A percentile compares a stretch with the other conserved stretches of the same genome.
phyloP scores from a whole-genome alignment of 2,329 filamentous ascomycete genomes.

The Neurospora sp. region DNA sequence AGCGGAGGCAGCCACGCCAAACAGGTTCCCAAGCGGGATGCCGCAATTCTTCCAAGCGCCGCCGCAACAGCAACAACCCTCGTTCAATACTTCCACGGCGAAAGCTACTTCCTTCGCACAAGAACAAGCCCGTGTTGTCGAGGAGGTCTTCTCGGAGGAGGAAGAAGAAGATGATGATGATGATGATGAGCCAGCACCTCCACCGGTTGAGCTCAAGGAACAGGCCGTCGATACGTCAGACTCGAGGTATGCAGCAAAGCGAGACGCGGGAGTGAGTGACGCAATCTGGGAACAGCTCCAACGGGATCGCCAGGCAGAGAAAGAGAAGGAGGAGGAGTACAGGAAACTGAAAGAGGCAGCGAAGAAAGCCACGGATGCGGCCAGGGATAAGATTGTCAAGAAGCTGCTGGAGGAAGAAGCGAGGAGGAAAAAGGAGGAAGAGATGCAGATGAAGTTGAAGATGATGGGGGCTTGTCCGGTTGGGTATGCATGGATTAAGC shows the following conservation, averaged over 20 bases:
- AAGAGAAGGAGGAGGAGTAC: constrained; percentile 28
- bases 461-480: constrained; percentile 42
- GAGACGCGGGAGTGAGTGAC: constrained; percentile 50
- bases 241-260: constrained; percentile 10
- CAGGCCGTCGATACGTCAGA: background rate
- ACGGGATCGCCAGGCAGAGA: constrained; percentile 32
- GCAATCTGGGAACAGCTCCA: constrained; percentile 52
- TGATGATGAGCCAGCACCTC: constrained; percentile 8
- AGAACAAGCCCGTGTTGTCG: background rate
- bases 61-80: background rate
- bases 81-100: background rate
- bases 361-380: constrained; percentile 20
- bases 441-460: constrained; percentile 33
- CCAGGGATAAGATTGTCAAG: constrained; percentile 26
- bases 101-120: background rate
- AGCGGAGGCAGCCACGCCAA: background rate
- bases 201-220: background rate
- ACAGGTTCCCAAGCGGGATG: background rate
- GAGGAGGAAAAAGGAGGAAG: constrained; percentile 20
- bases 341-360: constrained; percentile 23
- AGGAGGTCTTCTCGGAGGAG: background rate
- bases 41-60: background rate
- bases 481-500: constrained; percentile 54
- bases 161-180: constrained; percentile 5
- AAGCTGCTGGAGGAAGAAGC: constrained; percentile 28